These are phyloP conservation scores for Phytophthora pistaciae DNA, from an alignment of 352 stramenopile species.

Conservation along the genomic window DNA sequence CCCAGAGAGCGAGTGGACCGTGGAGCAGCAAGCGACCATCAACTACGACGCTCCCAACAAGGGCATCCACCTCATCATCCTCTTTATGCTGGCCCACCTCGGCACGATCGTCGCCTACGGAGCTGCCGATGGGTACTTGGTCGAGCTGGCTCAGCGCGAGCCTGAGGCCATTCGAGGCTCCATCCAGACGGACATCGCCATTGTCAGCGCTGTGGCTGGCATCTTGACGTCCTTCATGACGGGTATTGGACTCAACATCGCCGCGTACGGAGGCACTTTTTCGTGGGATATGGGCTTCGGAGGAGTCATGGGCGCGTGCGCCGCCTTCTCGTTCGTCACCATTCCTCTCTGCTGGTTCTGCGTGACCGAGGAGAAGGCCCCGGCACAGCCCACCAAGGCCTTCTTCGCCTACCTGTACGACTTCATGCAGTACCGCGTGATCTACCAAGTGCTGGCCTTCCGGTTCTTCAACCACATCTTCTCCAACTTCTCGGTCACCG, in stretches of 20 bases:
- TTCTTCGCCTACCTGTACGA: constrained; percentile 43
- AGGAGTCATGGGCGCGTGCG: constrained; percentile 47
- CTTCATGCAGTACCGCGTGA: constrained; percentile 47
- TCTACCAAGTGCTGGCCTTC: constrained; percentile 46
- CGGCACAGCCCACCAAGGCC: constrained; percentile 4
- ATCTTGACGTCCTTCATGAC: constrained; percentile 51
- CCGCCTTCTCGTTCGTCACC: constrained; percentile 32
- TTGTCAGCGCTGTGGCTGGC: constrained; percentile 23
- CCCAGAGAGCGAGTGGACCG: constrained; percentile 24
- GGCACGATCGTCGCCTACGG: constrained; percentile 53
- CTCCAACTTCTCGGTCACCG: constrained; percentile 38
- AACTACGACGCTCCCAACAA: constrained; percentile 40
- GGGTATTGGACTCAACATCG: constrained; percentile 51
- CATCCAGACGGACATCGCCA: constrained; percentile 48
- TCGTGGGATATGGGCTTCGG: constrained; percentile 49
- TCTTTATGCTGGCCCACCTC: constrained; percentile 60
- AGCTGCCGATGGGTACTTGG: constrained; percentile 48
- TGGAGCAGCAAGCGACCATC: constrained; percentile 39
- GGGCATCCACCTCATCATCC: constrained; percentile 48
- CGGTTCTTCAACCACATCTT: constrained; percentile 50
- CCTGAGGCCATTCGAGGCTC: constrained; percentile 44
- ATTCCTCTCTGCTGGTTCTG: constrained; percentile 49
- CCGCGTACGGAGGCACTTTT: constrained; percentile 53
- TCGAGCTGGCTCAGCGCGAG: constrained; percentile 61
- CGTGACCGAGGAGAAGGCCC: constrained; percentile 43